phyloP scores from a whole-genome alignment of 139 green algal genomes.

The Coccomyxa sp. region DNA sequence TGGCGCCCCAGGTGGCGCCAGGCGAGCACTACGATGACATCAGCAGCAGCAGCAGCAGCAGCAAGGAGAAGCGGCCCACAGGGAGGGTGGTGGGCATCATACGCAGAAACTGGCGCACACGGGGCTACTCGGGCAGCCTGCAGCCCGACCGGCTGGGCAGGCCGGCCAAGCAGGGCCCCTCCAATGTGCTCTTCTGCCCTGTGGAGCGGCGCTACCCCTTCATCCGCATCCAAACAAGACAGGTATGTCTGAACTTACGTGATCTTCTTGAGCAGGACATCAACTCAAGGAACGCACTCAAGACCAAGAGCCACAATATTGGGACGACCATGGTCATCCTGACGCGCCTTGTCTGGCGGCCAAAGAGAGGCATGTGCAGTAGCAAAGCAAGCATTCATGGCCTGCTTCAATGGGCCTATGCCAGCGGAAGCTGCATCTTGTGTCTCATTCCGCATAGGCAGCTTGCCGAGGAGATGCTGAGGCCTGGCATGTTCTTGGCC shows the following conservation, averaged over 20 bases:
- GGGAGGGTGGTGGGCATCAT: constrained; percentile 79
- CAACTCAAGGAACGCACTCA: no score
- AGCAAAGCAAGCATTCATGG: no score
- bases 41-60: background rate
- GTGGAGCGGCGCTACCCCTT: constrained; percentile 74
- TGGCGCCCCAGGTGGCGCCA: constrained; percentile 33
- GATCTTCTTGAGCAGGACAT: no score
- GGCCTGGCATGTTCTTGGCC: no score
- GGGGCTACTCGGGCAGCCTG: constrained; percentile 53
- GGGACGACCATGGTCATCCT: no score
- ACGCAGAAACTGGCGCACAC: constrained; percentile 68
- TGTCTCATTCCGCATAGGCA: no score
- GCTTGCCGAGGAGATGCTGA: no score
- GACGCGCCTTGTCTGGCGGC: no score
- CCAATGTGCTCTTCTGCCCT: constrained; percentile 67
- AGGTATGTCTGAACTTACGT: constrained; percentile 30
- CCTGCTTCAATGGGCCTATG: no score
- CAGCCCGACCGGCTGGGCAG: constrained; percentile 12
- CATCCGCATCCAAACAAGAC: constrained; percentile 86
- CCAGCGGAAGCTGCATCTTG: no score
- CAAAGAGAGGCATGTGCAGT: no score
- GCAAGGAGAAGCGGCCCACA: constrained; percentile 44
- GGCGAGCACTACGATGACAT: constrained; percentile 45
- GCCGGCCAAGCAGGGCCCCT: constrained; percentile 7
- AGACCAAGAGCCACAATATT: no score